phyloP scores from a whole-genome alignment of 345 rosid genomes.

The Populus ilicifolia region DNA sequence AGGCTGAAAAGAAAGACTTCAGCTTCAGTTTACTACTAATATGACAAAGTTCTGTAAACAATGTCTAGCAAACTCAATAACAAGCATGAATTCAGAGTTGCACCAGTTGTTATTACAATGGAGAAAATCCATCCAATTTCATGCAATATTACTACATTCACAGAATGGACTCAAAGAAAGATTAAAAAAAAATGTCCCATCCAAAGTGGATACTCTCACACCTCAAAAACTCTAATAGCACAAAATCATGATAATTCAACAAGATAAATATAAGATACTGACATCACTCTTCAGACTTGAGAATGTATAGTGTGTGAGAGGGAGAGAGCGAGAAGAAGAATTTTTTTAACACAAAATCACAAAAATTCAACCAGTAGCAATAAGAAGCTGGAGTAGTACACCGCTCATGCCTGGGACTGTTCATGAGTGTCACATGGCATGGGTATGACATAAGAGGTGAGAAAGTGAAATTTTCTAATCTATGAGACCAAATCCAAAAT shows the following conservation, averaged over 20 bases:
- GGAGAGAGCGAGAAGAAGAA: no score
- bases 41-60: conserved; percentile 2
- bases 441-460: not conserved
- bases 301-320: no score
- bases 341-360: not conserved
- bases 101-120: no score
- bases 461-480: not conserved
- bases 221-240: no score
- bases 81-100: not conserved
- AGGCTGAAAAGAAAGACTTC: conserved; percentile 43
- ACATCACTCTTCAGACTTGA: no score
- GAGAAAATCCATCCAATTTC: not conserved
- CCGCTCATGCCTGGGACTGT: not conserved
- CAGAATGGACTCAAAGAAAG: not conserved
- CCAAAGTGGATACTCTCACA: no score
- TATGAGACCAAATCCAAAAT: not conserved
- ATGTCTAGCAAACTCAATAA: not conserved
- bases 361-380: not conserved
- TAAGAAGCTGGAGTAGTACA: not conserved
- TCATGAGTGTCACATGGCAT: not conserved
- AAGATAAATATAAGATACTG: no score
- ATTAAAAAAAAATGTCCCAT: not conserved
- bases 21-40: conserved; percentile 4
- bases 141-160: not conserved
- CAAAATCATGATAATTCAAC: no score